phyloP scores from a whole-genome alignment of 345 rosid genomes.

The Acer yangbiense region DNA sequence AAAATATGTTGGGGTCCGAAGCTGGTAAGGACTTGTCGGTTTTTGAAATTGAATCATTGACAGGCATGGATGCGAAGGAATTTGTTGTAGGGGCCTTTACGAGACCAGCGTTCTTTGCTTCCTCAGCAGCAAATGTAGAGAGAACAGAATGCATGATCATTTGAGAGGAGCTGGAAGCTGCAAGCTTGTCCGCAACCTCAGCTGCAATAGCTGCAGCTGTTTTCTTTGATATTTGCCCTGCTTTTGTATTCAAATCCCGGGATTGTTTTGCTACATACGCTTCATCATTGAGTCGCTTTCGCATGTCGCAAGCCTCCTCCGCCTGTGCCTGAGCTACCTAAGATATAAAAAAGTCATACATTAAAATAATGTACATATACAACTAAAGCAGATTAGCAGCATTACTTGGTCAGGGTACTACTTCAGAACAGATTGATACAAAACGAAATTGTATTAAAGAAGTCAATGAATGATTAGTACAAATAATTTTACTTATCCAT shows the following conservation, averaged over 20 bases:
- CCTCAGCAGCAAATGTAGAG: slow-evolving; percentile 91
- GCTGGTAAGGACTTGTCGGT: slow-evolving; percentile 43
- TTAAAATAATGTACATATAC: background rate
- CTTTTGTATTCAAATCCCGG: slow-evolving; percentile 25
- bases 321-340: slow-evolving; percentile 82
- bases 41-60: slow-evolving; percentile 37
- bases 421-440: background rate
- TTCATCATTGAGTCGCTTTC: slow-evolving; percentile 59
- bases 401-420: background rate
- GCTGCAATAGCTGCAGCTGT: slow-evolving; percentile 94
- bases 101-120: slow-evolving; percentile 68
- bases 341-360: background rate
- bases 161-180: slow-evolving; percentile 89
- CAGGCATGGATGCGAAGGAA: slow-evolving; percentile 25
- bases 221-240: slow-evolving; percentile 59
- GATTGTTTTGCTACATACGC: slow-evolving; percentile 35
- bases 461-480: background rate
- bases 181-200: slow-evolving; percentile 88
- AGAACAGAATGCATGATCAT: slow-evolving; percentile 92
- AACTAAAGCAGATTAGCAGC: background rate
- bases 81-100: slow-evolving; percentile 30
- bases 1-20: slow-evolving; percentile 48
- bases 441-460: background rate
- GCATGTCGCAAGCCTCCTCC: slow-evolving; percentile 74
- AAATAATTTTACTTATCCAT: background rate